A percentile compares a stretch with the other conserved stretches of the same genome.
These are phyloP conservation scores for Liriodendron chinense DNA, from an alignment of 164 flowering plant species.

Conservation along the genomic window DNA sequence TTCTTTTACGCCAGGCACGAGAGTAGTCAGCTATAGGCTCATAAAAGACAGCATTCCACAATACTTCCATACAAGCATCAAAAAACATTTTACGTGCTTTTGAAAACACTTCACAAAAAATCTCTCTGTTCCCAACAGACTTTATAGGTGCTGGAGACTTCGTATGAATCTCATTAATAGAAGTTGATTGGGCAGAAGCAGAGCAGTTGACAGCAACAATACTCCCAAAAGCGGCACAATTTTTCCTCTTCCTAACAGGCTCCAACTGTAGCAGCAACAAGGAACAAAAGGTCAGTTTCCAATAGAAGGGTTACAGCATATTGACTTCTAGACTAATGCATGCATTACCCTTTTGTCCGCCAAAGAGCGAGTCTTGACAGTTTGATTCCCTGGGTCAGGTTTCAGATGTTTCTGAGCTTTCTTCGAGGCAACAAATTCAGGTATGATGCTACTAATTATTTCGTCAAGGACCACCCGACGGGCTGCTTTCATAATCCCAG, in stretches of 20 bases:
- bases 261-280: constrained; percentile 28
- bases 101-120: constrained; percentile 36
- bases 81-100: constrained; percentile 35
- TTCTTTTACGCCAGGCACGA: constrained; percentile 65
- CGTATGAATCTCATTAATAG: constrained; percentile 7
- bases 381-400: constrained; percentile 31
- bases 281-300: not conserved
- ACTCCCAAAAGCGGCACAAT: constrained; percentile 12
- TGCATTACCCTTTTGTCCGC: constrained; percentile 23
- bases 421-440: constrained; percentile 50
- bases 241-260: constrained; percentile 10
- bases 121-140: constrained; percentile 58
- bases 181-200: constrained; percentile 11
- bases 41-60: constrained; percentile 89
- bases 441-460: constrained; percentile 57
- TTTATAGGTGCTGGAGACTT: constrained; percentile 24
- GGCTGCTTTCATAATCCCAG: constrained; percentile 78
- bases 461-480: constrained; percentile 80
- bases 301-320: not conserved
- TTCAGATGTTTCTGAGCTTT: constrained; percentile 44
- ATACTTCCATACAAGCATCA: constrained; percentile 65
- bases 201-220: constrained; percentile 15
- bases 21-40: constrained; percentile 55
- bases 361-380: constrained; percentile 21
- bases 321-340: not conserved